Percentiles rank a stretch among this genome's conserved stretches.
phyloP scores from a whole-genome alignment of 2,329 filamentous ascomycete genomes.

The Cercospora zeae-maydis region DNA sequence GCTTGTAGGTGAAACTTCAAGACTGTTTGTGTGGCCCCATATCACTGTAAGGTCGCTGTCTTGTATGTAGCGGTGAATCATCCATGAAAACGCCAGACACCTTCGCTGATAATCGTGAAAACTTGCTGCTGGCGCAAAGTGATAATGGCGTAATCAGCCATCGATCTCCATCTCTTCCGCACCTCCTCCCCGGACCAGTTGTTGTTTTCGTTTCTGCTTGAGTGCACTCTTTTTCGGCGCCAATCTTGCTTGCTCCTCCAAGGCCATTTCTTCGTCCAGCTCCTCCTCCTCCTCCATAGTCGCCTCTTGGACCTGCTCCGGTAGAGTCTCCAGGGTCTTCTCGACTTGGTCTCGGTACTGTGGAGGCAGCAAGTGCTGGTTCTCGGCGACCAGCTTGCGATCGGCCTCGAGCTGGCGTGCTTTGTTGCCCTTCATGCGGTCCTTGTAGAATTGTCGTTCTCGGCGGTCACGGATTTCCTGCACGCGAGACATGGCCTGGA shows the following conservation, averaged over 20 bases:
- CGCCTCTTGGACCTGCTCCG: slow-evolving; percentile 51
- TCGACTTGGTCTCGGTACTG: slow-evolving; percentile 44
- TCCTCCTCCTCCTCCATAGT: slow-evolving; percentile 56
- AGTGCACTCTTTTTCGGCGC: slow-evolving; percentile 37
- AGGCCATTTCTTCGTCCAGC: slow-evolving; percentile 50
- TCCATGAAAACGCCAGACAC: slow-evolving; percentile 10
- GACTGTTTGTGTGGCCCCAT: neutral
- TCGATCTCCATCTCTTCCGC: slow-evolving; percentile 43
- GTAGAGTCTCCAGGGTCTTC: slow-evolving; percentile 57
- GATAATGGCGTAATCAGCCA: slow-evolving; percentile 24
- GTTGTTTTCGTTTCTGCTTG: slow-evolving; percentile 48
- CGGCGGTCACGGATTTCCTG: slow-evolving; percentile 77
- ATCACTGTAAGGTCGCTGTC: neutral
- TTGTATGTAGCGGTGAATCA: neutral
- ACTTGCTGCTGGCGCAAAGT: neutral
- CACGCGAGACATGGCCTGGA: slow-evolving; percentile 89
- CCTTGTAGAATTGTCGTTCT: slow-evolving; percentile 91
- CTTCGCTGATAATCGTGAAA: slow-evolving; percentile 6
- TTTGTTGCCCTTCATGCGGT: slow-evolving; percentile 86
- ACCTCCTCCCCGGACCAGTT: slow-evolving; percentile 44
- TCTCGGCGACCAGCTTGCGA: slow-evolving; percentile 83
- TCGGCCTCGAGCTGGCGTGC: slow-evolving; percentile 75
- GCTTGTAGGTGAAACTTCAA: neutral
- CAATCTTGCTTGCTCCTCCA: slow-evolving; percentile 35
- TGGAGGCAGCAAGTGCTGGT: slow-evolving; percentile 81